phyloP scores from a whole-genome alignment of 2,329 filamentous ascomycete species.

The Xylariaceae sp. region DNA sequence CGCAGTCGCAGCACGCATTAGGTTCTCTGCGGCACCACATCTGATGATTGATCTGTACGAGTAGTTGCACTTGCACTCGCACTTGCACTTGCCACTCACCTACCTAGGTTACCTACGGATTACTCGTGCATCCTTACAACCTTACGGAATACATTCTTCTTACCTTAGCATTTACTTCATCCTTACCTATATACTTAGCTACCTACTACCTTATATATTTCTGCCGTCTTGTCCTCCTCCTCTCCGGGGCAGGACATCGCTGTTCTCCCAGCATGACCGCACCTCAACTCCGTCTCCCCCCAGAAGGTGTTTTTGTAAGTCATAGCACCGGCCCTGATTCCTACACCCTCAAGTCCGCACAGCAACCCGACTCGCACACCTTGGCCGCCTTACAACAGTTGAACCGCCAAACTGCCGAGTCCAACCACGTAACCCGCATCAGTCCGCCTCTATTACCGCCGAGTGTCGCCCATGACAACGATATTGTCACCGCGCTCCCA shows the following conservation, averaged over 20 bases:
- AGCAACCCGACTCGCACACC: slow-evolving; percentile 20
- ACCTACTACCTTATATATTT: not conserved
- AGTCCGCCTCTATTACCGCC: slow-evolving; percentile 15
- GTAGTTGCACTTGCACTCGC: not conserved
- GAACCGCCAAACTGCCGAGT: slow-evolving; percentile 27
- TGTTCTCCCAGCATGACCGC: slow-evolving; percentile 28
- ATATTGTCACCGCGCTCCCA: slow-evolving; percentile 15
- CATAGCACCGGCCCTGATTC: slow-evolving; percentile 19
- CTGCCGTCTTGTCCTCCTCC: not conserved
- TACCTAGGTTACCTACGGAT: too few relatives aligned
- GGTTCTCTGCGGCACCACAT: not conserved
- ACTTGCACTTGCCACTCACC: not conserved
- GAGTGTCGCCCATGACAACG: slow-evolving; percentile 7
- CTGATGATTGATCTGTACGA: too few relatives aligned
- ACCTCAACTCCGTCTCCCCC: slow-evolving; percentile 24
- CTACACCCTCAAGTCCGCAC: slow-evolving; percentile 14
- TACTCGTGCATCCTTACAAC: too few relatives aligned
- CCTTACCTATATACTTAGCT: not conserved
- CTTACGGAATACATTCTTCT: too few relatives aligned
- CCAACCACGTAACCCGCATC: slow-evolving; percentile 22
- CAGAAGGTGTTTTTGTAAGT: slow-evolving; percentile 25
- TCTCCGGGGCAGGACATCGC: slow-evolving; percentile 5
- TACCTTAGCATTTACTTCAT: too few relatives aligned
- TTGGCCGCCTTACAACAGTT: slow-evolving; percentile 24
- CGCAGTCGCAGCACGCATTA: not conserved